Evolutionary conservation across 2,329 filamentous ascomycete species (phyloP).

Genomic region (Lachnellula cervina): DNA sequence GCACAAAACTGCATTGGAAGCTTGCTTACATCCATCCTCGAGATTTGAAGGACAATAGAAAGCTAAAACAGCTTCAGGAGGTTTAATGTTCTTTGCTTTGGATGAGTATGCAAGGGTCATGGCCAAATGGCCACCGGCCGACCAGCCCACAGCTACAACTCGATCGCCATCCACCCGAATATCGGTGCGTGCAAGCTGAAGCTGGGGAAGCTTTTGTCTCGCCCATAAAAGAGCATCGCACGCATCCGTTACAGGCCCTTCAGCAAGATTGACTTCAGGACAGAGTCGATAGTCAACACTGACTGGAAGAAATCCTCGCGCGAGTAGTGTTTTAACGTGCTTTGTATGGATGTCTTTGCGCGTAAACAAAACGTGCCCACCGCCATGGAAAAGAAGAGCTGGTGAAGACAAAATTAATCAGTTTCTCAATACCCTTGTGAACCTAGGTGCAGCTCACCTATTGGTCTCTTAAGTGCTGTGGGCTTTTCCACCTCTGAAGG

Average conservation of each 20-base stretch:
- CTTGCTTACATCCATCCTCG: constrained; percentile 26
- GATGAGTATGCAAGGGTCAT: constrained; percentile 40
- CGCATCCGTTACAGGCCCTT: constrained; percentile 44
- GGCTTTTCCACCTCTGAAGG: constrained; percentile 13
- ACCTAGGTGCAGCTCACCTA: not conserved
- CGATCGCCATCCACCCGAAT: constrained; percentile 26
- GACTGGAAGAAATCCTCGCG: constrained; percentile 40
- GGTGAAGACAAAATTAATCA: not conserved
- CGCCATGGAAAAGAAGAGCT: constrained; percentile 43
- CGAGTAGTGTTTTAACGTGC: constrained; percentile 36
- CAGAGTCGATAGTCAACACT: constrained; percentile 48
- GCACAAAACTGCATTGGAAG: not conserved
- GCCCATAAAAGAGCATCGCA: constrained; percentile 41
- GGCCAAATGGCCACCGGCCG: constrained; percentile 43
- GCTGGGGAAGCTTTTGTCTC: constrained; percentile 29
- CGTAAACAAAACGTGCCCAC: constrained; percentile 37
- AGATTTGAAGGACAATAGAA: constrained; percentile 44
- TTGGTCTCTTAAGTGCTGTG: not conserved
- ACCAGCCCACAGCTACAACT: constrained; percentile 45
- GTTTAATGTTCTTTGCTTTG: constrained; percentile 22
- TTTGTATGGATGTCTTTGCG: constrained; percentile 34
- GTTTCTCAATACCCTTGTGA: not conserved
- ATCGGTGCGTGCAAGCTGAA: constrained; percentile 16
- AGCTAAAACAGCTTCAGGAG: constrained; percentile 39
- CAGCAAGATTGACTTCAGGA: constrained; percentile 41